Evolutionary conservation across 2,329 filamentous ascomycete species (phyloP), one percentile per base, ranked within the genome.

Genomic region (Sclerotinia sclerotiorum): DNA sequence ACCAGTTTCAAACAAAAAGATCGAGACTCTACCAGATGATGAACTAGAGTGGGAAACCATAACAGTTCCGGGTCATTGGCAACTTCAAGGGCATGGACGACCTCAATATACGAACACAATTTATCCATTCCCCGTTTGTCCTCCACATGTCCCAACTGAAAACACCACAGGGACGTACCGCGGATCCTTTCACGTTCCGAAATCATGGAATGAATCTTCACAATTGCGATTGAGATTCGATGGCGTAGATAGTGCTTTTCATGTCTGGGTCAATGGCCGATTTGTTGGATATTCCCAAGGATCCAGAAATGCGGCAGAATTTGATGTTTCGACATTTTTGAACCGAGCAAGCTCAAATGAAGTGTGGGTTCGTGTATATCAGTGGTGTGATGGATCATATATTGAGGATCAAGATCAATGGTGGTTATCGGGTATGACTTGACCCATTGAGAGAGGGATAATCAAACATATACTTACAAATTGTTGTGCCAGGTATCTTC

Each of bases 211-310:
- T 44, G 44, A 55, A n/a, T 44, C 76, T n/a, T 13, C 75, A 35
- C 87, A 90, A 72, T 78, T 91, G 24, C 82, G 88, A 21, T 79
- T 92, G 29, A 81, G 89, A 15, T 92, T 91, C 70, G 89, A 92
- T 67, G 90, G 90, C 1, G 89, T 92, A 0, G 89, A 92, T 73
- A 88, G 87, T 73, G 87, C 89, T 0, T 92, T 89, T 73, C 88
- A 91, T 76, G 78, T 91, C 15, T 91, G 85, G 83, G 79, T 92
- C 8, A 92, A 92, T 71, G 87, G 87, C 0, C 75, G 80, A 21
- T 79, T 87, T 48, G 80, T 91, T 2, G 90, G 90, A 2, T 92
- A 91, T 73, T 86, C 86, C 3, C 88, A 92, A 74, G 90, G 89
- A 0, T 85, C 85, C 13, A 82, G 89, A 49, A 92, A 92, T 72